These are phyloP conservation scores for Juglanconis oblonga DNA, from an alignment of 2,329 filamentous ascomycete species.

Conservation along the genomic window DNA sequence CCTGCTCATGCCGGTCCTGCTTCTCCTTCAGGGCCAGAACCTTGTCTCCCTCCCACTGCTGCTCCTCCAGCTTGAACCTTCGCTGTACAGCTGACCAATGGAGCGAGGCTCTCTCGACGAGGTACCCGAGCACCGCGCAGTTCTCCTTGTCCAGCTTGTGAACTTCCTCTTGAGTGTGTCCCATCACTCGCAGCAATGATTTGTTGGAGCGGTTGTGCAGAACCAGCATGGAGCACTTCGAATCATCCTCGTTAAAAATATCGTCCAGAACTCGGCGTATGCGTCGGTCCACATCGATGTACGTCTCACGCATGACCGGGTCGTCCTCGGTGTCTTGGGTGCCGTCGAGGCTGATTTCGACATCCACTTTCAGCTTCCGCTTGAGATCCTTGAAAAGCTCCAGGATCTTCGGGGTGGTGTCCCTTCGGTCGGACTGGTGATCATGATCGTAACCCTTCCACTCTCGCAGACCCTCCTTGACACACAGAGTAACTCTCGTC, in stretches of 20 bases:
- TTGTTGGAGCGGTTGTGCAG: conserved; percentile 16
- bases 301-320: conserved; percentile 4
- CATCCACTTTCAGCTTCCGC: background rate
- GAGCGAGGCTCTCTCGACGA: conserved; percentile 1
- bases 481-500: background rate
- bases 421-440: conserved; percentile 10
- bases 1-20: background rate
- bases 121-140: conserved; percentile 11
- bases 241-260: background rate
- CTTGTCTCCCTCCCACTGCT: background rate
- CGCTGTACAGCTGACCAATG: background rate
- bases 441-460: conserved; percentile 16
- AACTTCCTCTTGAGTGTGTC: conserved; percentile 1
- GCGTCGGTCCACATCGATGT: conserved; percentile 13
- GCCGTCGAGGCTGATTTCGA: background rate
- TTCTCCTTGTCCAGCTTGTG: conserved; percentile 3
- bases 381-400: background rate
- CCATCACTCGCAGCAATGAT: conserved; percentile 13
- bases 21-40: conserved; percentile 3
- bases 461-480: conserved; percentile 17
- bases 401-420: background rate
- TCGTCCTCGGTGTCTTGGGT: background rate
- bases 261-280: conserved; percentile 11
- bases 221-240: conserved; percentile 8
- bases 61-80: background rate